Conservation (phyloP, 2,329 filamentous ascomycete genomes). For the Penicillium sp. region DNA sequence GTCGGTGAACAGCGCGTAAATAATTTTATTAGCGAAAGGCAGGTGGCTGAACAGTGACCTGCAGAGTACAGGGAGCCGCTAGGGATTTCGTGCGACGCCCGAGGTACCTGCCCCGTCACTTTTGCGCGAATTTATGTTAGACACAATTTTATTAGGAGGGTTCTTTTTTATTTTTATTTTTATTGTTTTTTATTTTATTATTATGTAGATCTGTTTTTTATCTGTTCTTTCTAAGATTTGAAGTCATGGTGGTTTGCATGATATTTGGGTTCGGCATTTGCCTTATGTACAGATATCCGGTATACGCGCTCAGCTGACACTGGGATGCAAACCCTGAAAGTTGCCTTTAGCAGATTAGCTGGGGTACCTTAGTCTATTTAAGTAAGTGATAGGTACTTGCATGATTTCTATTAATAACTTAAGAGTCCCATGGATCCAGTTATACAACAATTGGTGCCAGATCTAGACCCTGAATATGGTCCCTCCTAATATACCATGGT, state of each 20-base stretch:
- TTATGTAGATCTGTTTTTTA: background rate
- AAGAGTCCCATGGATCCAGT: background rate
- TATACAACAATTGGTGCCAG: background rate
- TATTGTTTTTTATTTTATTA: background rate
- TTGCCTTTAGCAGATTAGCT: background rate
- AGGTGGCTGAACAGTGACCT: constrained; percentile 13
- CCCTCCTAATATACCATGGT: background rate
- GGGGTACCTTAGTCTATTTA: background rate
- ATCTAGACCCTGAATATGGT: background rate
- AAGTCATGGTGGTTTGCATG: background rate
- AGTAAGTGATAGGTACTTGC: background rate
- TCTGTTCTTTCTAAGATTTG: background rate
- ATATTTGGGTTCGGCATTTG: background rate
- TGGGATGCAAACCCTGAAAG: background rate
- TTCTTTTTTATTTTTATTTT: background rate
- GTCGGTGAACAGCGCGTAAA: constrained; percentile 27
- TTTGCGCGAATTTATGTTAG: background rate
- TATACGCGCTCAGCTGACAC: background rate
- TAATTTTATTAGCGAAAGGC: constrained; percentile 22
- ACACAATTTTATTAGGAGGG: background rate
- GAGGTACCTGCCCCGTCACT: constrained; percentile 5
- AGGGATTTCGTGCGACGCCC: background rate
- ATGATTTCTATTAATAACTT: background rate
- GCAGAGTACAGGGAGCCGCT: constrained; percentile 5
- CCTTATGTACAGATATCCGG: background rate